A percentile compares a stretch with the other conserved stretches of the same genome.
Conservation (phyloP, 208 protist species). For the Leishmania guyanensis region DNA sequence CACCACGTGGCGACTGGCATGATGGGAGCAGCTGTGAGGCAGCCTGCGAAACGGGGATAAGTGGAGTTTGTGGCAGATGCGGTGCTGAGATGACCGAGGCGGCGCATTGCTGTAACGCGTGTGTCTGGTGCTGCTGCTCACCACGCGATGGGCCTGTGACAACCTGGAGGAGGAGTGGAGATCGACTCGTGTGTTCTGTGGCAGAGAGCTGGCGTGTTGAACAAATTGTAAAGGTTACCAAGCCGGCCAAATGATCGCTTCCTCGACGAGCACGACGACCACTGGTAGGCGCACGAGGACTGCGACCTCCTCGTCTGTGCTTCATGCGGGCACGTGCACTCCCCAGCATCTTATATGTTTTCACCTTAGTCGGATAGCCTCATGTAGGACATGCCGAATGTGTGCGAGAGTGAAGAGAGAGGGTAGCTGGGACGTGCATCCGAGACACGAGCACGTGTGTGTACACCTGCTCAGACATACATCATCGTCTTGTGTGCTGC, state of each 20-base stretch:
- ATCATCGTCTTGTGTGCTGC: neutral
- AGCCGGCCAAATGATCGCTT: neutral
- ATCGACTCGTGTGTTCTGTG: neutral
- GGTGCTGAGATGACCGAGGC: neutral
- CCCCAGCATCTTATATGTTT: neutral
- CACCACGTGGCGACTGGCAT: neutral
- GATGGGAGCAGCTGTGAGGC: neutral
- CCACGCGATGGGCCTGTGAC: neutral
- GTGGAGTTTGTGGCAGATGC: neutral
- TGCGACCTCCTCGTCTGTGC: neutral
- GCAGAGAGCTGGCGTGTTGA: neutral
- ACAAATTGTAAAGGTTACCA: neutral
- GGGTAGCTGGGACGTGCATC: neutral
- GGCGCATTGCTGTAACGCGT: neutral
- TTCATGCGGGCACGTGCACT: neutral
- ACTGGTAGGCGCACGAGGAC: neutral
- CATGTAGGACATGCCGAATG: neutral
- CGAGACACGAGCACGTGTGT: neutral
- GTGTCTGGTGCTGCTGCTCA: neutral
- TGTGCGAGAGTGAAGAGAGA: neutral
- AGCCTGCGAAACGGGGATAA: neutral
- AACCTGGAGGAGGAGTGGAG: neutral
- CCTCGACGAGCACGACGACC: neutral
- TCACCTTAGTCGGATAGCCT: neutral
- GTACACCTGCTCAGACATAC: neutral